Evolutionary conservation across 768 basidiomycete species (phyloP).

Genomic region (Butyriboletus loyo): DNA sequence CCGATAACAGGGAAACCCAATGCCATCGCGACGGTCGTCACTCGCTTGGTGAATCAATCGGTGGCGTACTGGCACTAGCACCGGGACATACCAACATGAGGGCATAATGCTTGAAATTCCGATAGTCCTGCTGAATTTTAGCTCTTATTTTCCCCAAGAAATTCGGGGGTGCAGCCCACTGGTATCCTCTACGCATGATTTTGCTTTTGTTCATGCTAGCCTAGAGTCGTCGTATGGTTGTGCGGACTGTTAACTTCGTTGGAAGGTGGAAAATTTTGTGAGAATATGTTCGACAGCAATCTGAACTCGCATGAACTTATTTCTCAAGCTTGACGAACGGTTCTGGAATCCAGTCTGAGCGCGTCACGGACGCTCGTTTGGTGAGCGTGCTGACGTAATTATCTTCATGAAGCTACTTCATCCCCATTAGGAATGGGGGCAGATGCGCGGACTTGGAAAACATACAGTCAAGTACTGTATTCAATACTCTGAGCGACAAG

Average conservation of each 20-base stretch:
- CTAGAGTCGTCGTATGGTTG: neutral
- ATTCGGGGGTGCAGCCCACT: neutral
- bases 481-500: neutral
- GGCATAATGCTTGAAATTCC: neutral
- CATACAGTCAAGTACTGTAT: neutral
- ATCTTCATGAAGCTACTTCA: neutral
- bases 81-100: neutral
- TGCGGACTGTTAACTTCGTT: neutral
- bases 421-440: conserved; percentile 14
- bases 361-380: too few species aligned
- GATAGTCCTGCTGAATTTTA: neutral
- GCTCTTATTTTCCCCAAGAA: neutral
- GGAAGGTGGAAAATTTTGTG: neutral
- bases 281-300: neutral
- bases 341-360: too few species aligned
- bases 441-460: conserved; percentile 13
- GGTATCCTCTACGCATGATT: neutral
- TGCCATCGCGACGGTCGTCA: neutral
- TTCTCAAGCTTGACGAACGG: neutral
- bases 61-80: neutral
- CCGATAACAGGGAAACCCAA: neutral
- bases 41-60: neutral
- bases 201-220: neutral
- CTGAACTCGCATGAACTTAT: neutral
- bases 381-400: neutral